Evolutionary conservation across 2,329 filamentous ascomycete genomes (phyloP).

Genomic region (Diaporthe sp.): DNA sequence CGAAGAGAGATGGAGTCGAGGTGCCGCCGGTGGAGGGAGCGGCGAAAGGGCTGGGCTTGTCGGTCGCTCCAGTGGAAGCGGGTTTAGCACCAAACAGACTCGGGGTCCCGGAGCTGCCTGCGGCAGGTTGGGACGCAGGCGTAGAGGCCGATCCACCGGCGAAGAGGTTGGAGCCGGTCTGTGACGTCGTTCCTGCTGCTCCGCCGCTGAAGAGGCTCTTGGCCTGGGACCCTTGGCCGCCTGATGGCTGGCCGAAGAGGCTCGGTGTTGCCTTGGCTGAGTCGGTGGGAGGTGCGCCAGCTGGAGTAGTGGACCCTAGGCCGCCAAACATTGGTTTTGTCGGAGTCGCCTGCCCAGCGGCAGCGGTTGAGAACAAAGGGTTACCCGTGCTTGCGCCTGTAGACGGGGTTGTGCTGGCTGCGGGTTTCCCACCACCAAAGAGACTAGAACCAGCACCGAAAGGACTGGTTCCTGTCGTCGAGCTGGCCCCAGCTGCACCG

Average conservation of each 20-base stretch:
- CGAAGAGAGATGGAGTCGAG: slow-evolving; percentile 30
- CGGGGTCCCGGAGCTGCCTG: slow-evolving; percentile 19
- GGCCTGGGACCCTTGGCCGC: slow-evolving; percentile 24
- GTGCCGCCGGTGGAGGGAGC: slow-evolving; percentile 21
- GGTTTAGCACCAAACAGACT: slow-evolving; percentile 32
- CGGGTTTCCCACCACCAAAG: slow-evolving; percentile 40
- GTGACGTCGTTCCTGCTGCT: slow-evolving; percentile 25
- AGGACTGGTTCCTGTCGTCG: slow-evolving; percentile 22
- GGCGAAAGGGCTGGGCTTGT: slow-evolving; percentile 33
- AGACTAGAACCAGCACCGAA: slow-evolving; percentile 38
- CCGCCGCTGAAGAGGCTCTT: slow-evolving; percentile 34
- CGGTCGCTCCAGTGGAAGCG: slow-evolving; percentile 34
- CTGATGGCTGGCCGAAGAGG: slow-evolving; percentile 34
- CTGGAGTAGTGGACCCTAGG: slow-evolving; percentile 65
- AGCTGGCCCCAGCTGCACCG: slow-evolving; percentile 29
- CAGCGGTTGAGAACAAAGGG: slow-evolving; percentile 39
- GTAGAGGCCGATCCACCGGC: slow-evolving; percentile 20
- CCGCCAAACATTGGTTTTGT: slow-evolving; percentile 58
- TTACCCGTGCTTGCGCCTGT: slow-evolving; percentile 33
- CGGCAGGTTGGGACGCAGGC: slow-evolving; percentile 33
- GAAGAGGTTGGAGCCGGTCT: slow-evolving; percentile 21
- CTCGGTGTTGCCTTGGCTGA: slow-evolving; percentile 36
- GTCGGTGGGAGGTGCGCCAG: slow-evolving; percentile 62
- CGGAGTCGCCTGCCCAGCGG: slow-evolving; percentile 50
- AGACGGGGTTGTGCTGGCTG: slow-evolving; percentile 34